Conservation (phyloP, 306 rosid species). For the Rosa chinensis region DNA sequence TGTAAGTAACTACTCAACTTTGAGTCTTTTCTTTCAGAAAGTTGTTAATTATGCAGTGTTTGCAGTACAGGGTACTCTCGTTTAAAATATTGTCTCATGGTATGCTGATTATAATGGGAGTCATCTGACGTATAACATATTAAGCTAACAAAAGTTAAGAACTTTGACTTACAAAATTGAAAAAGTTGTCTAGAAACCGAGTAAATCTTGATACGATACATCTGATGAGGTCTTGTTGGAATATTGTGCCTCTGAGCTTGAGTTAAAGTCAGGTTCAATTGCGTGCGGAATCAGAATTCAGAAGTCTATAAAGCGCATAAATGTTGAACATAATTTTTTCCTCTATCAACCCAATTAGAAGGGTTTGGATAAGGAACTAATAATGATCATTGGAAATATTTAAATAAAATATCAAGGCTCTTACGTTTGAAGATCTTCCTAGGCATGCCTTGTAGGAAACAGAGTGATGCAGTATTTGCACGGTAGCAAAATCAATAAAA, state of each 20-base stretch:
- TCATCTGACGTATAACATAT: neutral
- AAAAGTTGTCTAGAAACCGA: neutral
- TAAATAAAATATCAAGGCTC: conserved; percentile 2
- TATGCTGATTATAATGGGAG: neutral
- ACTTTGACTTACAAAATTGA: neutral
- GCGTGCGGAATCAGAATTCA: neutral
- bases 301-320: neutral
- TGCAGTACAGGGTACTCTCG: neutral
- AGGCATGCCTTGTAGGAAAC: conserved; percentile 5
- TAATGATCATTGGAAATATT: neutral
- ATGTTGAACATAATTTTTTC: neutral
- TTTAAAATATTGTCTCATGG: neutral
- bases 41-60: neutral
- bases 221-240: conserved; percentile 1
- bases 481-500: neutral
- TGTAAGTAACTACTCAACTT: neutral
- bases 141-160: neutral
- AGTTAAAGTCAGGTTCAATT: neutral
- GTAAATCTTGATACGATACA: neutral
- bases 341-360: neutral
- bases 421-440: conserved; percentile 8
- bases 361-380: conserved; percentile 2
- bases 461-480: conserved; percentile 2
- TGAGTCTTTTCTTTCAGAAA: neutral
- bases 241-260: neutral